Base-by-base conservation (phyloP, 148 eudicot genomes). In the Amaranthus palmeri region DNA sequence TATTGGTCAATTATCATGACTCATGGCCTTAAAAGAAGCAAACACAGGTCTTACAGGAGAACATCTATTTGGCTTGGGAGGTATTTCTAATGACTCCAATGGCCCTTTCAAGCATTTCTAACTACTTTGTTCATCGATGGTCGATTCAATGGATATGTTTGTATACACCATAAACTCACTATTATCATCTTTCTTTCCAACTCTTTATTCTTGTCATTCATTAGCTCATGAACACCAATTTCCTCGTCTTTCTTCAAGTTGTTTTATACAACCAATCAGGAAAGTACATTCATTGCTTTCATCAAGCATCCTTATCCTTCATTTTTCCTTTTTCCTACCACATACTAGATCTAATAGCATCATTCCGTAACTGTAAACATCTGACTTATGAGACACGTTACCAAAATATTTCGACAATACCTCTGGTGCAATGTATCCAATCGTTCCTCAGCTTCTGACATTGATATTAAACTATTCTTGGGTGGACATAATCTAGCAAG, bases 361-460 rank as follows among this genome's bases (percentile, higher is more conserved):
- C 74, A 71, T 71, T 8, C 74, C 74, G 43, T 71, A 71, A 42
- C 74, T 71, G 60, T 71, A 71, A 5, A 71, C 74, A 59, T 71
- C 74, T 60, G 74, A 71, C 12, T 71, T 71, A 8, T 71, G 66
- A 4, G 75, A 72, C 41, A 72, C 58, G 43, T 48, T 11, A 12
- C 75, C 75, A 6, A 61, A 72, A 61, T 14, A 25, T 52, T 68
- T 61, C 11, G 59, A 50, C 5, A 72, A 61, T 5, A 72, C 68
- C 62, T 72, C 75, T 4, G 75, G 75, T 40, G 75, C 75, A 72
- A 72, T 72, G 68, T 72, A 72, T 42, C 75, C 75, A 36, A 71
- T 48, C 49, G 74, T 71, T 53, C 74, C 74, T 59, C 40, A 47
- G 74, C 74, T 59, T 40, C 74, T 10, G 48, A 72, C 75, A 72